Evolutionary conservation across 1,139 yeast species (phyloP).

Genomic region (Scheffersomyces illinoinensis): DNA sequence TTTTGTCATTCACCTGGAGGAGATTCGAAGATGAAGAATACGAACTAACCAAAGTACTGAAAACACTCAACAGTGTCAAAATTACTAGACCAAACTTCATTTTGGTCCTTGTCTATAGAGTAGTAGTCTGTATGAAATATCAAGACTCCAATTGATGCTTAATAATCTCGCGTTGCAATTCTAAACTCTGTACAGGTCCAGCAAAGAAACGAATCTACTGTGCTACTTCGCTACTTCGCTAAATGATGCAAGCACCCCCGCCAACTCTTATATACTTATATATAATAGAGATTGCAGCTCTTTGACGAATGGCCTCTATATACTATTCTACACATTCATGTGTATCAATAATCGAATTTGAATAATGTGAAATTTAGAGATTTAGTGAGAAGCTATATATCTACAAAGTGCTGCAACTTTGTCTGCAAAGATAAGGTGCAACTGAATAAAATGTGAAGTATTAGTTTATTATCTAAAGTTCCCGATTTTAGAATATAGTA

Average conservation of each 20-base stretch:
- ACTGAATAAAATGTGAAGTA: neutral
- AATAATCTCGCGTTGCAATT: neutral
- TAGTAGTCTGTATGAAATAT: neutral
- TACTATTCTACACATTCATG: too few species aligned
- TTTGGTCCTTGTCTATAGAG: neutral
- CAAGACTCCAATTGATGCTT: neutral
- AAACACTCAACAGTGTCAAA: neutral
- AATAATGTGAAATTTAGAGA: too few species aligned
- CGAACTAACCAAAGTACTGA: neutral
- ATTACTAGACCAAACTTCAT: neutral
- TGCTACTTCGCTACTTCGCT: too few species aligned
- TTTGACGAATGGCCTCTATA: too few species aligned
- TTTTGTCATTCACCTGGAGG: constrained; percentile 39
- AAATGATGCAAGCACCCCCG: too few species aligned
- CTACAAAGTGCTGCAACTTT: too few species aligned
- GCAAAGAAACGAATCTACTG: too few species aligned
- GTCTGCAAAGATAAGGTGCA: neutral
- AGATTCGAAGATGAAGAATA: constrained; percentile 15
- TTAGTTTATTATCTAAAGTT: neutral
- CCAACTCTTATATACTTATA: too few species aligned
- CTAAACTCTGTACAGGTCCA: neutral
- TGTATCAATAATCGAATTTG: too few species aligned
- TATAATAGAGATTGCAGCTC: too few species aligned
- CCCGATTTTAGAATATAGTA: neutral
- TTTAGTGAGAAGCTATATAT: too few species aligned